A percentile compares a stretch with the other conserved stretches of the same genome.
Evolutionary conservation across 2,329 filamentous ascomycete genomes (phyloP).

Genomic region (Monosporascus sp.): DNA sequence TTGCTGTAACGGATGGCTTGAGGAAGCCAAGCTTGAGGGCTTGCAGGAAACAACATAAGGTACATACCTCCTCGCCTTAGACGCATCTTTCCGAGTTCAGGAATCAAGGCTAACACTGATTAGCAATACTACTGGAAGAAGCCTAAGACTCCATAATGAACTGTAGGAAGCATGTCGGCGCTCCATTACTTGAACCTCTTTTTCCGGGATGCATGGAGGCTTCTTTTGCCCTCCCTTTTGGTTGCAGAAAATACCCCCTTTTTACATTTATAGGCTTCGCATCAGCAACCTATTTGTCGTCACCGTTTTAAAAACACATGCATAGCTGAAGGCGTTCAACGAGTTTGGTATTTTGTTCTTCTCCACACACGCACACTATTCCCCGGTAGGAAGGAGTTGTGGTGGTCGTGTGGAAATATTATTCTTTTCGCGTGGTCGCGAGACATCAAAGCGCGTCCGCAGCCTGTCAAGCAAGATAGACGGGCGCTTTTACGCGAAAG

Average conservation of each 20-base stretch:
- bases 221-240: not conserved
- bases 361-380: slow-evolving; percentile 5
- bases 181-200: not conserved
- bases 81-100: slow-evolving; percentile 3
- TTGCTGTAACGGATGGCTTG: slow-evolving; percentile 79
- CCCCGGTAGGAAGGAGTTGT: slow-evolving; percentile 3
- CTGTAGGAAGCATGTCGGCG: not conserved
- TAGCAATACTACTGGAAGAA: slow-evolving; percentile 69
- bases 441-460: not conserved
- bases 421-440: not conserved
- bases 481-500: not conserved
- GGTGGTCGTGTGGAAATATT: not conserved
- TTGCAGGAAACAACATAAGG: slow-evolving; percentile 96
- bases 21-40: slow-evolving; percentile 83
- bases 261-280: slow-evolving; percentile 1
- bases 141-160: slow-evolving; percentile 50
- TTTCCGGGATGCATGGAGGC: not conserved
- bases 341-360: slow-evolving; percentile 6
- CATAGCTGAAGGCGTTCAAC: slow-evolving; percentile 23
- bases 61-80: slow-evolving; percentile 38
- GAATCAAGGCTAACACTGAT: slow-evolving; percentile 13
- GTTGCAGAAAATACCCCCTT: slow-evolving; percentile 7
- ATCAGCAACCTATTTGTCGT: not conserved
- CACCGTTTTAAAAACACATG: slow-evolving; percentile 7
- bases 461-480: not conserved